phyloP scores from a whole-genome alignment of 2,329 filamentous ascomycete genomes.

The Aureobasidium sp. region DNA sequence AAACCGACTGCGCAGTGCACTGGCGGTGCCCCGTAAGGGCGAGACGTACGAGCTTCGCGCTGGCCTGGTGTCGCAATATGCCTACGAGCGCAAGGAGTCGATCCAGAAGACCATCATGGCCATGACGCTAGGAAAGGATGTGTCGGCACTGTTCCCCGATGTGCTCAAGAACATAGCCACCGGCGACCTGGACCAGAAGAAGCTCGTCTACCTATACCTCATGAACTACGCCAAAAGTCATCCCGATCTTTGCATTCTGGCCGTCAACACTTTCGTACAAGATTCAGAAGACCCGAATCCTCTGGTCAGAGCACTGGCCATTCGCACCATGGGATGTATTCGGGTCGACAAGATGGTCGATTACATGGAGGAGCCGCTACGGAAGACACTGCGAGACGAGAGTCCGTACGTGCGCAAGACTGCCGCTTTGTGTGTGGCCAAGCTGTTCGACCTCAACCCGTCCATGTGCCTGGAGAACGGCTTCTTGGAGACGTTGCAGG shows the following conservation, averaged over 20 bases:
- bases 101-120: conserved; percentile 99
- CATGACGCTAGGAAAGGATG: conserved; percentile 98
- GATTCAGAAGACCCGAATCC: conserved; percentile 98
- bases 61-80: conserved; percentile 95
- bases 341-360: conserved; percentile 99
- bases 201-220: conserved; percentile 94
- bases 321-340: conserved; percentile 98
- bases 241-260: conserved; percentile 94
- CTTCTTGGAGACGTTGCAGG: conserved; percentile 86
- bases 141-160: conserved; percentile 92
- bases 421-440: conserved; percentile 93
- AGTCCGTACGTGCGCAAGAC: conserved; percentile 98
- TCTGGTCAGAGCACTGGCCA: conserved; percentile 84
- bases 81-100: conserved; percentile 94
- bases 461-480: conserved; percentile 92
- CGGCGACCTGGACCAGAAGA: conserved; percentile 91
- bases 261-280: conserved; percentile 98
- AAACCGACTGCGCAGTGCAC: conserved; percentile 89
- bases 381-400: conserved; percentile 93
- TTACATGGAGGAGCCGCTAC: conserved; percentile 96
- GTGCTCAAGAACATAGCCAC: conserved; percentile 99
- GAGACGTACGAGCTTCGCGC: conserved; percentile 97
- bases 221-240: conserved; percentile 99
- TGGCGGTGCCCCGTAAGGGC: conserved; percentile 86
- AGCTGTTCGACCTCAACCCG: conserved; percentile 92